Conservation (phyloP, 805 yeast species). For the Yamadazyma endophytica region DNA sequence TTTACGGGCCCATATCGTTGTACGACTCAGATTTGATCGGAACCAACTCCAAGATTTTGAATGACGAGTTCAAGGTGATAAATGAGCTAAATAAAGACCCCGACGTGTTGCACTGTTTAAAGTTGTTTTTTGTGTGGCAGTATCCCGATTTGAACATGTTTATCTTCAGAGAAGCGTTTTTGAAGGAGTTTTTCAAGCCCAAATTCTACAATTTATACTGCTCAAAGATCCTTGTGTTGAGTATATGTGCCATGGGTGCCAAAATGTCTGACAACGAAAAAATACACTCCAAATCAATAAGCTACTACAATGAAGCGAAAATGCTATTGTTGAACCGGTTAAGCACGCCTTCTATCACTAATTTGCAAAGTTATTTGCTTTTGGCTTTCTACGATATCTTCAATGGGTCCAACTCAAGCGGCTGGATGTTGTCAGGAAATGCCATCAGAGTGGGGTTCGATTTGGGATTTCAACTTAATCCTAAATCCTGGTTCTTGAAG, state of each 20-base stretch:
- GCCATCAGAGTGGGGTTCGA: conserved; percentile 65
- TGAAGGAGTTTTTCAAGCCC: conserved; percentile 58
- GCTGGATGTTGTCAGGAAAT: conserved; percentile 61
- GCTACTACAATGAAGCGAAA: conserved; percentile 47
- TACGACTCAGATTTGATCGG: conserved; percentile 29
- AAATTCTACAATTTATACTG: conserved; percentile 50
- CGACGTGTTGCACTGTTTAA: conserved; percentile 31
- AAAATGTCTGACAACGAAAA: conserved; percentile 42
- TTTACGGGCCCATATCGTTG: conserved; percentile 45
- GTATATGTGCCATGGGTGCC: conserved; percentile 59
- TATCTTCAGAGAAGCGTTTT: conserved; percentile 59
- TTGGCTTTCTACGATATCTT: conserved; percentile 61
- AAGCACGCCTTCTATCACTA: conserved; percentile 47
- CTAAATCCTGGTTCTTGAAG: conserved; percentile 53
- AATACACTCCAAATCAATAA: conserved; percentile 36
- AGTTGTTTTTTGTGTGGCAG: conserved; percentile 57
- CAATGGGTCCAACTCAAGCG: conserved; percentile 52
- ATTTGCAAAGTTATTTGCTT: conserved; percentile 55
- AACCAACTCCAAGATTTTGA: conserved; percentile 11
- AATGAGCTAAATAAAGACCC: conserved; percentile 31
- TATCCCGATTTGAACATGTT: conserved; percentile 63
- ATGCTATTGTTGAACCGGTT: conserved; percentile 35
- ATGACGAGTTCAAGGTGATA: conserved; percentile 12
- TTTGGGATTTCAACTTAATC: conserved; percentile 59
- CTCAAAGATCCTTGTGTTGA: conserved; percentile 48